These are phyloP conservation scores for Conringia planisiliqua DNA, from an alignment of 345 rosid species.

Conservation along the genomic window DNA sequence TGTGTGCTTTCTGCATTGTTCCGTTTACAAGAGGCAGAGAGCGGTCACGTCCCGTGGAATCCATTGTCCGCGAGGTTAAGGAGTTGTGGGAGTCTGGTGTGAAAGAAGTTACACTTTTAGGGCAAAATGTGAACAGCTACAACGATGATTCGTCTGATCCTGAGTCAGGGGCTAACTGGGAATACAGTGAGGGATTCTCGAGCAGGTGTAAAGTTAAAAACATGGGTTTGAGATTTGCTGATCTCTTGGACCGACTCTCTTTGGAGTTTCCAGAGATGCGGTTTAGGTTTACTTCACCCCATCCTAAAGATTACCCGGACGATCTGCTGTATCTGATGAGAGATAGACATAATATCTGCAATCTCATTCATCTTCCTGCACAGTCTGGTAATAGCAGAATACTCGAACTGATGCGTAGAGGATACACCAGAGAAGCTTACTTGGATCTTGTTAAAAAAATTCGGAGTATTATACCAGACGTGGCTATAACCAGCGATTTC, in stretches of 20 bases:
- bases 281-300: constrained; percentile 94
- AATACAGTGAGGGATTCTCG: constrained; percentile 76
- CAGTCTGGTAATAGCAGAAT: constrained; percentile 76
- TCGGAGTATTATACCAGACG: constrained; percentile 66
- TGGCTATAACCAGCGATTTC: constrained; percentile 87
- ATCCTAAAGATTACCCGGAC: constrained; percentile 92
- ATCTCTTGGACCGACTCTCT: constrained; percentile 83
- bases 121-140: constrained; percentile 95
- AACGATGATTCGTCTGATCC: constrained; percentile 60
- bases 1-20: constrained; percentile 96
- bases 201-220: constrained; percentile 75
- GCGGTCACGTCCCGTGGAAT: constrained; percentile 83
- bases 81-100: constrained; percentile 84
- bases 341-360: constrained; percentile 78
- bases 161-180: constrained; percentile 75
- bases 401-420: constrained; percentile 80
- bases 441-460: constrained; percentile 85
- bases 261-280: constrained; percentile 91
- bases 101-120: constrained; percentile 90
- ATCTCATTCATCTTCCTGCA: constrained; percentile 86
- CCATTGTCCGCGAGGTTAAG: constrained; percentile 77
- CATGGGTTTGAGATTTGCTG: constrained; percentile 79
- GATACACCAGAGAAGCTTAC: constrained; percentile 91
- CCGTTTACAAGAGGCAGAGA: constrained; percentile 96
- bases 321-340: constrained; percentile 76